phyloP scores from a whole-genome alignment of 176 grass and related monocot genomes.

The Phoenix dactylifera region DNA sequence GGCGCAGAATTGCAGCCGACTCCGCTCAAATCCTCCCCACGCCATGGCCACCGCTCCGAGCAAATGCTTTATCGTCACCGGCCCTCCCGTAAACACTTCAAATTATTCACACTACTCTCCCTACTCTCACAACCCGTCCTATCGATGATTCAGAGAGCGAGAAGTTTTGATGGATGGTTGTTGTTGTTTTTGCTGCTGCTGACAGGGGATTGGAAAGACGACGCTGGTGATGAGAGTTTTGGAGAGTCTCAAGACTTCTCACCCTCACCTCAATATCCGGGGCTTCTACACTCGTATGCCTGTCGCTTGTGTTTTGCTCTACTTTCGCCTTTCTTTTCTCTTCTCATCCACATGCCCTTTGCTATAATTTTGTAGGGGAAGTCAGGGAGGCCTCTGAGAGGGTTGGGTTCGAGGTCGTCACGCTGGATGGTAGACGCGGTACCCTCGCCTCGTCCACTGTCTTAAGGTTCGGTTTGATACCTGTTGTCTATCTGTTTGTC shows the following conservation, averaged over 20 bases:
- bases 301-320: no score
- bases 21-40: background rate
- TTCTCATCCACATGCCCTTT: background rate
- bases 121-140: constrained; percentile 4
- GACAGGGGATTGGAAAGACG: constrained; percentile 81
- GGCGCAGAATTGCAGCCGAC: no score
- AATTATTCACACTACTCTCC: background rate
- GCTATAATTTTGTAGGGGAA: constrained; percentile 38
- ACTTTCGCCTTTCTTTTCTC: background rate
- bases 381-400: constrained; percentile 58
- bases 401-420: constrained; percentile 78
- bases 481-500: background rate
- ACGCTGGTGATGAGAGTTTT: constrained; percentile 72
- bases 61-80: constrained; percentile 77
- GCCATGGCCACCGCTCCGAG: constrained; percentile 35
- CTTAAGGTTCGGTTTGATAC: constrained; percentile 33
- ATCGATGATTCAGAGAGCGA: no score
- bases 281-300: constrained; percentile 79
- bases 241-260: constrained; percentile 37
- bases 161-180: no score
- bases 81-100: constrained; percentile 45
- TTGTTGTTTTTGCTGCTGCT: background rate
- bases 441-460: constrained; percentile 58
- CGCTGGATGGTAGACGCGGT: constrained; percentile 52
- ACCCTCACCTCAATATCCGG: constrained; percentile 55